phyloP scores from a whole-genome alignment of 768 basidiomycete genomes.

The Suillus occidentalis region DNA sequence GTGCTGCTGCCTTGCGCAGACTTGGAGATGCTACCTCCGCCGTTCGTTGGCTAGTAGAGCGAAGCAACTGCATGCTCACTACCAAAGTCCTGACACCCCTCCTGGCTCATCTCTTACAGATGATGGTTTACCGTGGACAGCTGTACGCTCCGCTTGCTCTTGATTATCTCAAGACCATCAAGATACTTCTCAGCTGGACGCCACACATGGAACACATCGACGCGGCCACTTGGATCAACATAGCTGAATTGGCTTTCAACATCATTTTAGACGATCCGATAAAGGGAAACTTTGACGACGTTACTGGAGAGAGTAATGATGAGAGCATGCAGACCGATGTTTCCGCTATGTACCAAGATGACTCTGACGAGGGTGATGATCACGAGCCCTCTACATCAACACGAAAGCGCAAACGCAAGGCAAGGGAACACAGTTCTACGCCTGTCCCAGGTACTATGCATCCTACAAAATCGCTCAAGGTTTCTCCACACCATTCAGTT shows the following conservation, averaged over 20 bases:
- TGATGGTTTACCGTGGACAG: constrained; percentile 51
- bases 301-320: constrained; percentile 24
- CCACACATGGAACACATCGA: constrained; percentile 82
- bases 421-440: constrained; percentile 23
- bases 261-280: constrained; percentile 65
- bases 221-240: constrained; percentile 59
- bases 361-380: constrained; percentile 30
- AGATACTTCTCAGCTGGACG: constrained; percentile 56
- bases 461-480: constrained; percentile 24
- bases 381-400: constrained; percentile 21
- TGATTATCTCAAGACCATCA: constrained; percentile 81
- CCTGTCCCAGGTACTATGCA: constrained; percentile 17
- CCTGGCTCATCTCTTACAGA: constrained; percentile 62
- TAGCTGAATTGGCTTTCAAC: constrained; percentile 76
- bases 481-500: constrained; percentile 31
- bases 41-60: constrained; percentile 74
- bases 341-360: constrained; percentile 34
- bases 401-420: constrained; percentile 26
- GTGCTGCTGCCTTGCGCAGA: constrained; percentile 54
- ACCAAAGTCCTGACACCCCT: constrained; percentile 55
- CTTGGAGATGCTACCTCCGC: constrained; percentile 65
- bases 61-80: constrained; percentile 55
- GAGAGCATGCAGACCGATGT: constrained; percentile 16
- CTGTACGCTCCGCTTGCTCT: constrained; percentile 67
- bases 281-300: constrained; percentile 19